A percentile compares a stretch with the other conserved stretches of the same genome.
These are phyloP conservation scores for Colletotrichum sp. DNA, from an alignment of 2,329 filamentous ascomycete genomes.

Conservation along the genomic window DNA sequence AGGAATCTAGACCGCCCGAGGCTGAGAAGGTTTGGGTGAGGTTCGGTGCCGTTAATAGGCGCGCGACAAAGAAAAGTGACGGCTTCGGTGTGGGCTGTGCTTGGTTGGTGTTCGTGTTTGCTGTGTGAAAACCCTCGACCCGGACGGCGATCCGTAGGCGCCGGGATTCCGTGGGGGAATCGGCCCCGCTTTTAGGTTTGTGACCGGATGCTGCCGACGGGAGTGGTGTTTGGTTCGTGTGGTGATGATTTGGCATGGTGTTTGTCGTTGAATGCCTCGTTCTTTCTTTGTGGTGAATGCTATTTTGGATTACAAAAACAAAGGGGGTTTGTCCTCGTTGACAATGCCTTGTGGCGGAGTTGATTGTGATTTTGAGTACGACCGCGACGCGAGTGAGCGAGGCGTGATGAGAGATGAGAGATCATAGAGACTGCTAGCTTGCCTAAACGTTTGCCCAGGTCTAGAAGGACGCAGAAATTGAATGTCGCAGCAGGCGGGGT, in stretches of 20 bases:
- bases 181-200: not conserved
- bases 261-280: not conserved
- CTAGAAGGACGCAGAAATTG: not conserved
- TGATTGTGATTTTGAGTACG: not conserved
- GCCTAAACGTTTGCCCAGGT: not conserved
- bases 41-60: not conserved
- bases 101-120: not conserved
- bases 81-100: not conserved
- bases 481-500: not conserved
- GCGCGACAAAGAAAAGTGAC: not conserved
- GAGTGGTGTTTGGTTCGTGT: not conserved
- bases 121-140: not conserved
- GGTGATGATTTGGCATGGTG: not conserved
- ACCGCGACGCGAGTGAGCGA: not conserved
- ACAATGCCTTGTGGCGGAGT: not conserved
- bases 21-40: not conserved
- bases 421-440: not conserved
- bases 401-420: not conserved
- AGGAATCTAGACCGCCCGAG: not conserved
- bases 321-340: not conserved
- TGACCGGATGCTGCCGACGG: not conserved
- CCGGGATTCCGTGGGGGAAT: not conserved
- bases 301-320: not conserved
- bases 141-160: not conserved
- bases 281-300: not conserved